Percentiles rank a stretch among this genome's conserved stretches.
Conservation (phyloP, 2,329 filamentous ascomycete species). For the Ophiocordyceps sinensis region DNA sequence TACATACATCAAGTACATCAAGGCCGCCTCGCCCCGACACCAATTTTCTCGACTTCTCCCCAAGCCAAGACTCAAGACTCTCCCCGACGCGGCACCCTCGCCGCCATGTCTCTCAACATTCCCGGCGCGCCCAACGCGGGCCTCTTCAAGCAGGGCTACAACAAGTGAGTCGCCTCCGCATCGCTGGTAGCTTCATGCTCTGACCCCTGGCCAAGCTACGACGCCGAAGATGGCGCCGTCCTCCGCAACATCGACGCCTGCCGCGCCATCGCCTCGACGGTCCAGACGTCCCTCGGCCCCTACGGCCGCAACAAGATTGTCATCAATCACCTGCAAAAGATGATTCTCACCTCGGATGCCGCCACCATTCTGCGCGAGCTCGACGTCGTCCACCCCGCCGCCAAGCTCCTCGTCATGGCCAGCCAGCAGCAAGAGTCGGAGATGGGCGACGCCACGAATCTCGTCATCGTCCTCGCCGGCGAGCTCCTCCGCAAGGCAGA, state of each 20-base stretch:
- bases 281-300: conserved; percentile 91
- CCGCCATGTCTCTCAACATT: conserved; percentile 83
- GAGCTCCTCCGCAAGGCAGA: conserved; percentile 95
- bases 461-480: conserved; percentile 90
- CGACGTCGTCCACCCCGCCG: conserved; percentile 94
- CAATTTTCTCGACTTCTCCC: not conserved
- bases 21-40: too few species aligned
- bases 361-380: conserved; percentile 95
- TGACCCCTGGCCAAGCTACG: conserved; percentile 55
- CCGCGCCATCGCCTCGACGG: conserved; percentile 85
- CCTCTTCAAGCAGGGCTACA: conserved; percentile 93
- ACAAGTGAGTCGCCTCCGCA: conserved; percentile 50
- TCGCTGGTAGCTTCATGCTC: conserved; percentile 1
- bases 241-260: conserved; percentile 98
- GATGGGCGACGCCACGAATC: conserved; percentile 96
- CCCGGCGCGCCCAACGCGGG: conserved; percentile 84
- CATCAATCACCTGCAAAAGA: conserved; percentile 99
- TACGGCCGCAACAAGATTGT: conserved; percentile 99
- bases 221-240: conserved; percentile 96
- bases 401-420: conserved; percentile 96
- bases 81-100: conserved; percentile 1
- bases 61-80: not conserved
- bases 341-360: conserved; percentile 96
- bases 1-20: too few species aligned
- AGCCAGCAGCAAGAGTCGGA: conserved; percentile 97